Evolutionary conservation across 2,329 filamentous ascomycete species (phyloP).

Genomic region (Neopestalotiopsis clavispora): DNA sequence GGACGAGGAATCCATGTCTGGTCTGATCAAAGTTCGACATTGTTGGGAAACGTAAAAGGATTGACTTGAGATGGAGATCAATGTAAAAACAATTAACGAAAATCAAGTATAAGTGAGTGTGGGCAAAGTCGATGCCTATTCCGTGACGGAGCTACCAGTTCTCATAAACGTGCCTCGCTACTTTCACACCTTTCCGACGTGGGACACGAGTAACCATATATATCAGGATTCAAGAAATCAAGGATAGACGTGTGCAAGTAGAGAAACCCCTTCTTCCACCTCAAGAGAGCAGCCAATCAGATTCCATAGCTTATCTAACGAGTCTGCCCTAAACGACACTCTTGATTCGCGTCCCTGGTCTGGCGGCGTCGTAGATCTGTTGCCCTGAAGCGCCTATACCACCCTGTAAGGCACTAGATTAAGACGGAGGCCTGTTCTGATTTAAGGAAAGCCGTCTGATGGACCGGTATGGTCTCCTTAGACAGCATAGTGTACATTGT

Average conservation of each 20-base stretch:
- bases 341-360: neutral
- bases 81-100: neutral
- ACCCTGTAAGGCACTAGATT: neutral
- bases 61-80: neutral
- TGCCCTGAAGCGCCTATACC: neutral
- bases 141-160: neutral
- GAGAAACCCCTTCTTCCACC: neutral
- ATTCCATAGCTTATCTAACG: neutral
- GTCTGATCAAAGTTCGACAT: constrained; percentile 11
- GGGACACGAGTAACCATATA: neutral
- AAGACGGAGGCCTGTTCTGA: neutral
- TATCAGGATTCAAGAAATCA: neutral
- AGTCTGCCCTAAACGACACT: neutral
- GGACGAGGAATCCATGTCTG: constrained; percentile 15
- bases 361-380: neutral
- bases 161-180: neutral
- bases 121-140: neutral
- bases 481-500: neutral
- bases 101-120: neutral
- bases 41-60: neutral
- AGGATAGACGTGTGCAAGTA: neutral
- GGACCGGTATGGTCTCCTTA: neutral
- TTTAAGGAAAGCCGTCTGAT: neutral
- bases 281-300: neutral
- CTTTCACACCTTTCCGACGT: neutral